These are phyloP conservation scores for Rhytidiadelphus loreus DNA, from an alignment of 225 moss, liverwort and hornwort genomes.

Conservation along the genomic window DNA sequence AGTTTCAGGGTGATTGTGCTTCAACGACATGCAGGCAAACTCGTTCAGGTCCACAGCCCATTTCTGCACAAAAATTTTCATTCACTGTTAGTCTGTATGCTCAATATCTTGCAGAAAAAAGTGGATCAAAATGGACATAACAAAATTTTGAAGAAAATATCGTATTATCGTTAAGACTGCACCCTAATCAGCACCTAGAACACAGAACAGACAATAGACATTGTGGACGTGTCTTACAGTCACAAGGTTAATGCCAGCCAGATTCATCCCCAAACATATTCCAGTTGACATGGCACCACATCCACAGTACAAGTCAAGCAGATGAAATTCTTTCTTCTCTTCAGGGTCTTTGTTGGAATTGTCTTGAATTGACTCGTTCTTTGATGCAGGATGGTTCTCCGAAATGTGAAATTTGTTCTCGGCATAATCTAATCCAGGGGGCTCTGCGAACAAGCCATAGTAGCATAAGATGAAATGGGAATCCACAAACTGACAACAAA, in stretches of 20 bases:
- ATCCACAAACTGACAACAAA: not conserved
- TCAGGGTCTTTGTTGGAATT: not conserved
- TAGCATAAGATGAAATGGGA: not conserved
- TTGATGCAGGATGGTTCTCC: not conserved
- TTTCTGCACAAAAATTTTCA: slow-evolving; percentile 32
- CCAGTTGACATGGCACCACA: slow-evolving; percentile 99
- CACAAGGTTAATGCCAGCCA: slow-evolving; percentile 75
- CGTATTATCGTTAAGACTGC: not conserved
- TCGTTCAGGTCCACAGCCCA: slow-evolving; percentile 95
- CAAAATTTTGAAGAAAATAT: not conserved
- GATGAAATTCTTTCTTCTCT: slow-evolving; percentile 19
- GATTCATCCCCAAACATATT: slow-evolving; percentile 63
- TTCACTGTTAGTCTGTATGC: not conserved
- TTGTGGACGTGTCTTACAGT: slow-evolving; percentile 27
- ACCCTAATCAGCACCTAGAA: not conserved
- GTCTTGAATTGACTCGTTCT: not conserved
- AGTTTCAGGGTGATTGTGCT: slow-evolving; percentile 87
- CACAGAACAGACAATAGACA: not conserved
- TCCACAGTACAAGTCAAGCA: slow-evolving; percentile 96
- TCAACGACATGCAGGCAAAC: slow-evolving; percentile 69
- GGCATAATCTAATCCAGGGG: slow-evolving; percentile 15
- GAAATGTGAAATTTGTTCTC: slow-evolving; percentile 21
- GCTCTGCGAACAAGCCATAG: slow-evolving; percentile 10
- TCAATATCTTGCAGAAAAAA: not conserved
- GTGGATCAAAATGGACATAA: not conserved